phyloP scores from a whole-genome alignment of 2,329 filamentous ascomycete genomes.

The Aureobasidium sp. region DNA sequence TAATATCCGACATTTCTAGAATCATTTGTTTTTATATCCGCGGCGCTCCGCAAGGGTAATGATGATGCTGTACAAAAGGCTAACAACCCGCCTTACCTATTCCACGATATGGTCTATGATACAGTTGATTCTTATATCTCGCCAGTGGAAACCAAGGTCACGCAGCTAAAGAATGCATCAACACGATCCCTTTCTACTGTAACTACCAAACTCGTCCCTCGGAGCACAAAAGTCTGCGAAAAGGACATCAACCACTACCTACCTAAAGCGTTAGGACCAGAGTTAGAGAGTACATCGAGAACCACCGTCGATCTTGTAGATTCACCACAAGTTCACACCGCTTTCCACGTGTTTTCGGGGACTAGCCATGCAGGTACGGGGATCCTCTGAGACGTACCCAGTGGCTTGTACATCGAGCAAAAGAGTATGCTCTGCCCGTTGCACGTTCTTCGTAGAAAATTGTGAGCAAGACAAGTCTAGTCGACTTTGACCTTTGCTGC shows the following conservation, averaged over 20 bases:
- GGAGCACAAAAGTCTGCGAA: too few relatives aligned
- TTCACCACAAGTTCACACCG: not conserved
- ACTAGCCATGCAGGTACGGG: not conserved
- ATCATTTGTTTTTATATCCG: not conserved
- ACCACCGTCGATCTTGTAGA: not conserved
- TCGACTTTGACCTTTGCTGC: not conserved
- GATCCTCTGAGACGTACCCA: not conserved
- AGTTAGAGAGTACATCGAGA: too few relatives aligned
- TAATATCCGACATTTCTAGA: not conserved
- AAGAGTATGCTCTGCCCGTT: not conserved
- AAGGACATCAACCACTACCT: too few relatives aligned
- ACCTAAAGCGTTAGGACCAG: too few relatives aligned
- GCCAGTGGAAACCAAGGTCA: too few relatives aligned
- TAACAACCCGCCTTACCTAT: not conserved
- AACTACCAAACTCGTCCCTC: too few relatives aligned
- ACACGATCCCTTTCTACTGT: too few relatives aligned
- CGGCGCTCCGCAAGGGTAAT: not conserved
- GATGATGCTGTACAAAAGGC: not conserved
- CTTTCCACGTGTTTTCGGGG: not conserved
- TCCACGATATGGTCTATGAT: not conserved
- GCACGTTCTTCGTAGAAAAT: not conserved
- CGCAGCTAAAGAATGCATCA: too few relatives aligned
- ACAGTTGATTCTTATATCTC: not conserved
- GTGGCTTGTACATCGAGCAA: not conserved
- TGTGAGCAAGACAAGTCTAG: not conserved